phyloP scores from a whole-genome alignment of 176 grass and related monocot genomes.

The Dendrocalamus sinicus region DNA sequence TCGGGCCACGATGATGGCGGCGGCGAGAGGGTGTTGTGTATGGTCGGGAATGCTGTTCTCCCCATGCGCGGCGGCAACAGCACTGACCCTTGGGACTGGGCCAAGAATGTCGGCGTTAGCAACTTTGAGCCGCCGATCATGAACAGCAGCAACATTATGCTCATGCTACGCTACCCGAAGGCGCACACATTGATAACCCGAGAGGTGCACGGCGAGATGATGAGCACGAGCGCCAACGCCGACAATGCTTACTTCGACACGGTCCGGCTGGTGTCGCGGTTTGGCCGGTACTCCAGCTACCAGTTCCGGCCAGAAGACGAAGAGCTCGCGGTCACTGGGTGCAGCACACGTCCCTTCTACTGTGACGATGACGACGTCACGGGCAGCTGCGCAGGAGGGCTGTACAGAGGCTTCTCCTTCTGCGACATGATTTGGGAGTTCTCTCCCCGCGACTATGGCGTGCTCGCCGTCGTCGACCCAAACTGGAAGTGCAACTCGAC shows the following conservation, averaged over 20 bases:
- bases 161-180: slow-evolving; percentile 57
- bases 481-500: slow-evolving; percentile 57
- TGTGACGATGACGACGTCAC: slow-evolving; percentile 9
- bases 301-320: slow-evolving; percentile 38
- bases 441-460: not conserved
- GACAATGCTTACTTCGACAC: slow-evolving; percentile 19
- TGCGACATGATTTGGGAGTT: slow-evolving; percentile 50
- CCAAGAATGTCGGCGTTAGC: no score
- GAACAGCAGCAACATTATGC: slow-evolving; percentile 15
- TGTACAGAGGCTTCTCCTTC: slow-evolving; percentile 48
- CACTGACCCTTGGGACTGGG: no score
- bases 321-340: slow-evolving; percentile 38
- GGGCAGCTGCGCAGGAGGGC: slow-evolving; percentile 7
- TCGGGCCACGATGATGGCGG: not conserved
- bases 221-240: slow-evolving; percentile 38
- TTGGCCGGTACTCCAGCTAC: slow-evolving; percentile 52
- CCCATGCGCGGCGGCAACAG: slow-evolving; percentile 26
- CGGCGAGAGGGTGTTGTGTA: slow-evolving; percentile 55
- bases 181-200: slow-evolving; percentile 46
- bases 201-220: slow-evolving; percentile 52
- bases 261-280: slow-evolving; percentile 47
- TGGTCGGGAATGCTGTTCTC: slow-evolving; percentile 56
- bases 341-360: slow-evolving; percentile 37
- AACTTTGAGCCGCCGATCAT: not conserved
- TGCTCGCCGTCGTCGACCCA: slow-evolving; percentile 41